Evolutionary conservation across 768 basidiomycete genomes (phyloP).

Genomic region (Lentinula boryana): DNA sequence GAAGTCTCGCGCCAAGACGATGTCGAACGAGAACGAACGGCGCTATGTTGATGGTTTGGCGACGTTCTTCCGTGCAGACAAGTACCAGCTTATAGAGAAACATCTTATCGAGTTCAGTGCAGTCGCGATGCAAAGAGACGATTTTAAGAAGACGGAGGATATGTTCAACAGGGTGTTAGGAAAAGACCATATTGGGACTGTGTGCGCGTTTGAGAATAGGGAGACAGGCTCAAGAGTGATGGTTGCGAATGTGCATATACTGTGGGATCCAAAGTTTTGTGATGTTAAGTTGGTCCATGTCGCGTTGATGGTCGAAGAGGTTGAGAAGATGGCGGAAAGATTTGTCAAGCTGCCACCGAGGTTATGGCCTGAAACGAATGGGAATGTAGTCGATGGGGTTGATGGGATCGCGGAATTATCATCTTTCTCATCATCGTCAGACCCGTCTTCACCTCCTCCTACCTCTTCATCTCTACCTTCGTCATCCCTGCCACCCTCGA

Average conservation of each 20-base stretch:
- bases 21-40: conserved; percentile 74
- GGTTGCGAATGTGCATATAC: conserved; percentile 86
- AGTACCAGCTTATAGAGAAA: conserved; percentile 92
- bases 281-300: conserved; percentile 98
- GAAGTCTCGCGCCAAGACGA: conserved; percentile 89
- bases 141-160: conserved; percentile 97
- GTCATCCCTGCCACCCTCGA: neutral
- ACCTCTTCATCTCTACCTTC: neutral
- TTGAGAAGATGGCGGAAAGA: conserved; percentile 81
- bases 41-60: conserved; percentile 94
- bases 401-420: conserved; percentile 4
- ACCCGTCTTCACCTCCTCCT: neutral
- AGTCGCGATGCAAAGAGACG: conserved; percentile 86
- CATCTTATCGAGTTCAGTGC: conserved; percentile 91
- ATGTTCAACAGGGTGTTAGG: conserved; percentile 99
- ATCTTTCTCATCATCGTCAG: conserved; percentile 10
- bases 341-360: conserved; percentile 80
- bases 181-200: conserved; percentile 89
- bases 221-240: conserved; percentile 84
- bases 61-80: conserved; percentile 86
- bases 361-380: conserved; percentile 13
- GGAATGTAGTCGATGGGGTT: conserved; percentile 2
- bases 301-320: conserved; percentile 88
- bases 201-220: conserved; percentile 82
- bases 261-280: conserved; percentile 87